A percentile compares a stretch with the other conserved stretches of the same genome.
Conservation (phyloP, 805 yeast species). For the Yarrowia keelungensis region DNA sequence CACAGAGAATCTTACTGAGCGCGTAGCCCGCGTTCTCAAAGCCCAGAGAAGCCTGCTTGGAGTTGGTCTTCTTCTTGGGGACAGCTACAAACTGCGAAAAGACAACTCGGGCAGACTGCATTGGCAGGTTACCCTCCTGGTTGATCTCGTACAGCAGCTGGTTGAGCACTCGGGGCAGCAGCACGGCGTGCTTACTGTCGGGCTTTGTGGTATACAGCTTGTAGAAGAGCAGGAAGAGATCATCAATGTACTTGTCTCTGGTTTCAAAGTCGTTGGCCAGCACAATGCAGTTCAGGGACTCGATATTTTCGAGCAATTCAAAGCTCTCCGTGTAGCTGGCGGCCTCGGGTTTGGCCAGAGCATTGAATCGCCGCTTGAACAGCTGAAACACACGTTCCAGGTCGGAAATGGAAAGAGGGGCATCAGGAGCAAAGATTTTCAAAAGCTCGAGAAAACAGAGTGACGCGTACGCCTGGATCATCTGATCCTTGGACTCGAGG, state of each 20-base stretch:
- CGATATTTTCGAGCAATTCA: conserved; percentile 68
- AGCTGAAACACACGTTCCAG: conserved; percentile 67
- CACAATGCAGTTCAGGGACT: conserved; percentile 77
- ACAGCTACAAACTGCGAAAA: conserved; percentile 42
- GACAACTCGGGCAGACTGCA: conserved; percentile 59
- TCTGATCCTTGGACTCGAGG: conserved; percentile 64
- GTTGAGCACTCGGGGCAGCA: conserved; percentile 72
- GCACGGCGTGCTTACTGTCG: conserved; percentile 62
- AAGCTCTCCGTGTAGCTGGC: conserved; percentile 69
- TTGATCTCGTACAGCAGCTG: conserved; percentile 58
- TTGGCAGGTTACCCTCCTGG: conserved; percentile 42
- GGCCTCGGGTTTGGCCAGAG: conserved; percentile 58
- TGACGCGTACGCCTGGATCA: conserved; percentile 72
- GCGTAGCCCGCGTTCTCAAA: conserved; percentile 64
- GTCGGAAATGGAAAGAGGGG: conserved; percentile 75
- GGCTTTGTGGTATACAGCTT: conserved; percentile 57
- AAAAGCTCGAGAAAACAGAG: conserved; percentile 79
- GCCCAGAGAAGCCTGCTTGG: conserved; percentile 42
- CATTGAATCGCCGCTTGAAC: conserved; percentile 67
- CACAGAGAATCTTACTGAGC: conserved; percentile 71
- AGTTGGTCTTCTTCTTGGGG: conserved; percentile 43
- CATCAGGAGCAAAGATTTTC: conserved; percentile 85
- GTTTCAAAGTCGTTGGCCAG: conserved; percentile 77
- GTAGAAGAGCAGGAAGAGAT: conserved; percentile 68
- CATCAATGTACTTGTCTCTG: conserved; percentile 60